Evolutionary conservation across 495 filamentous ascomycete species (phyloP).

Genomic region (Podospora tetraspora): DNA sequence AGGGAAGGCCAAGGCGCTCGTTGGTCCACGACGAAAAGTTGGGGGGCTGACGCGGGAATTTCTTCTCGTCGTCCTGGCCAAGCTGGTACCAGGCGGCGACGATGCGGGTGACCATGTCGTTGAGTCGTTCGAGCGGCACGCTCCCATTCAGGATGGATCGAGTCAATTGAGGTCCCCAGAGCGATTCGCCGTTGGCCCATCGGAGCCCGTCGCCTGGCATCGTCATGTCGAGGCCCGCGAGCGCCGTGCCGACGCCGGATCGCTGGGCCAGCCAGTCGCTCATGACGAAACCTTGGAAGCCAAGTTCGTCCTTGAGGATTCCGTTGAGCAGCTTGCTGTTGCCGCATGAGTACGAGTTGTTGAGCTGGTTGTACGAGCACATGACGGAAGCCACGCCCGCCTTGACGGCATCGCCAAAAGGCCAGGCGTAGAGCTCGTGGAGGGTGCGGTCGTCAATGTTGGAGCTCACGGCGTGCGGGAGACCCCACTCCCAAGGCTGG

Average conservation of each 20-base stretch:
- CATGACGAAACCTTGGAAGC: conserved; percentile 92
- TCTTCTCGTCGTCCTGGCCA: conserved; percentile 67
- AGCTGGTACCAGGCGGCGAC: conserved; percentile 92
- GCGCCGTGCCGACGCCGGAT: conserved; percentile 69
- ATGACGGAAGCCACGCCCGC: conserved; percentile 85
- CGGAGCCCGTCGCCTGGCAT: conserved; percentile 87
- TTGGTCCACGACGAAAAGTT: conserved; percentile 92
- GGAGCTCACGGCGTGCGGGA: conserved; percentile 66
- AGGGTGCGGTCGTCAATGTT: conserved; percentile 79
- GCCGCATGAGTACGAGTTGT: conserved; percentile 84
- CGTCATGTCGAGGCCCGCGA: conserved; percentile 87
- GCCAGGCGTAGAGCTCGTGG: conserved; percentile 86
- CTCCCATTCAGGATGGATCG: conserved; percentile 75
- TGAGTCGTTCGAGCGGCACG: conserved; percentile 72
- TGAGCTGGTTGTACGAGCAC: conserved; percentile 87
- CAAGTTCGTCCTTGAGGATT: conserved; percentile 88
- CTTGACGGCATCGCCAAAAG: conserved; percentile 78
- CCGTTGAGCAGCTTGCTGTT: conserved; percentile 92
- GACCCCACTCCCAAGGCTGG: conserved; percentile 76
- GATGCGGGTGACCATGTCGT: conserved; percentile 91
- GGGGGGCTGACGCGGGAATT: conserved; percentile 63
- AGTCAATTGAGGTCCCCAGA: conserved; percentile 77
- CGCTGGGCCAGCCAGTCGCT: conserved; percentile 91
- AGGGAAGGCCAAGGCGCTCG: conserved; percentile 58
- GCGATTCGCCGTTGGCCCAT: conserved; percentile 70